Conservation (phyloP, 106 monocot species). For the Platanthera guangdongensis region DNA sequence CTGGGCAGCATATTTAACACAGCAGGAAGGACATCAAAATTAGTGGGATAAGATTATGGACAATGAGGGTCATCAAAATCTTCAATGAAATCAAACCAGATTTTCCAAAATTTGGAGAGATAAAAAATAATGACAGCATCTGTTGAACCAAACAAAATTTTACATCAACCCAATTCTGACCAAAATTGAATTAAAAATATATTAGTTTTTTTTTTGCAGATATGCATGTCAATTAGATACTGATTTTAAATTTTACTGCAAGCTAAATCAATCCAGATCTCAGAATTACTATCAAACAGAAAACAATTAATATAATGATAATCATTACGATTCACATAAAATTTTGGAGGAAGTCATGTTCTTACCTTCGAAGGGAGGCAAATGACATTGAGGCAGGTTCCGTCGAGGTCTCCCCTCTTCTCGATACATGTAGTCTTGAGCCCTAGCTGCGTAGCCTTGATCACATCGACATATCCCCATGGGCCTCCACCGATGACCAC, state of each 20-base stretch:
- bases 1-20: neutral
- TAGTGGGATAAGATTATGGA: too few relatives aligned
- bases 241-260: neutral
- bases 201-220: neutral
- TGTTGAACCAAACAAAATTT: neutral
- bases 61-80: neutral
- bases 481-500: conserved; percentile 70
- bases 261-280: neutral
- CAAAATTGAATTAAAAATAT: neutral
- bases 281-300: neutral
- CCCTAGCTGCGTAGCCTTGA: conserved; percentile 73
- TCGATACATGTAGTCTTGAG: conserved; percentile 81
- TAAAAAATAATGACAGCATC: neutral
- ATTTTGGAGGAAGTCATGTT: neutral
- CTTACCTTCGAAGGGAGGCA: conserved; percentile 74
- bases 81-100: neutral
- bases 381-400: conserved; percentile 69
- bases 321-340: neutral
- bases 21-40: neutral
- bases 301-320: neutral
- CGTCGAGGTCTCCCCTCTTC: conserved; percentile 58
- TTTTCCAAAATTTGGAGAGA: neutral
- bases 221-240: neutral
- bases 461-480: conserved; percentile 65
- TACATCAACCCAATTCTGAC: neutral